These are phyloP conservation scores for Spirogloea muscicola DNA, from an alignment of 139 green algal genomes.

Conservation along the genomic window DNA sequence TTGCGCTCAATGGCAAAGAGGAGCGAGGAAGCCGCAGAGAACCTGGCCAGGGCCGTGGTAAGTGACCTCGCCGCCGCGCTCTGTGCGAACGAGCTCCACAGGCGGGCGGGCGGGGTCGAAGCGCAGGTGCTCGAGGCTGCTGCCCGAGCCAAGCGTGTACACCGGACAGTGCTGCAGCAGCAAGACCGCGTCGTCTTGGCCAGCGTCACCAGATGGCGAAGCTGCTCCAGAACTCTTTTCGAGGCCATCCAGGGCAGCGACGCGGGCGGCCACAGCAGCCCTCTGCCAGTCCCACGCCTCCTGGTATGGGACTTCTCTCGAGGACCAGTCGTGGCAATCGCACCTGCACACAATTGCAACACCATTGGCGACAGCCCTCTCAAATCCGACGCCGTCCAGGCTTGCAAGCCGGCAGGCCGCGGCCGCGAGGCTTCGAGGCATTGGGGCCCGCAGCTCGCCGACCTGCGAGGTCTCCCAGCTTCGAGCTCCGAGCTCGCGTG, in stretches of 20 bases:
- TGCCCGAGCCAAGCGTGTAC: slow-evolving; percentile 66
- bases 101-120: slow-evolving; percentile 61
- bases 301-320: slow-evolving; percentile 19
- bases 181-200: not conserved
- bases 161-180: slow-evolving; percentile 72
- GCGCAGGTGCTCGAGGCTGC: slow-evolving; percentile 53
- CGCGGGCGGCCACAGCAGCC: slow-evolving; percentile 3
- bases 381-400: too few relatives aligned
- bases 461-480: too few relatives aligned
- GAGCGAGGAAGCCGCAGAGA: not conserved
- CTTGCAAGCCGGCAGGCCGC: too few relatives aligned
- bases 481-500: too few relatives aligned
- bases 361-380: too few relatives aligned
- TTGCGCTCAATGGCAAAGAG: not conserved
- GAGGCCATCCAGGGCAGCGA: slow-evolving; percentile 7
- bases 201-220: not conserved
- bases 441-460: too few relatives aligned
- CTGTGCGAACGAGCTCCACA: slow-evolving; percentile 56
- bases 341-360: too few relatives aligned
- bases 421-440: too few relatives aligned
- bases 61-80: slow-evolving; percentile 75
- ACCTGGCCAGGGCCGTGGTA: slow-evolving; percentile 75
- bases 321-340: slow-evolving; percentile 37
- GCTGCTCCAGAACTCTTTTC: too few relatives aligned
- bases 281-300: slow-evolving; percentile 42